Conservation (phyloP, 768 basidiomycete genomes). For the Rhodotorula babjevae region DNA sequence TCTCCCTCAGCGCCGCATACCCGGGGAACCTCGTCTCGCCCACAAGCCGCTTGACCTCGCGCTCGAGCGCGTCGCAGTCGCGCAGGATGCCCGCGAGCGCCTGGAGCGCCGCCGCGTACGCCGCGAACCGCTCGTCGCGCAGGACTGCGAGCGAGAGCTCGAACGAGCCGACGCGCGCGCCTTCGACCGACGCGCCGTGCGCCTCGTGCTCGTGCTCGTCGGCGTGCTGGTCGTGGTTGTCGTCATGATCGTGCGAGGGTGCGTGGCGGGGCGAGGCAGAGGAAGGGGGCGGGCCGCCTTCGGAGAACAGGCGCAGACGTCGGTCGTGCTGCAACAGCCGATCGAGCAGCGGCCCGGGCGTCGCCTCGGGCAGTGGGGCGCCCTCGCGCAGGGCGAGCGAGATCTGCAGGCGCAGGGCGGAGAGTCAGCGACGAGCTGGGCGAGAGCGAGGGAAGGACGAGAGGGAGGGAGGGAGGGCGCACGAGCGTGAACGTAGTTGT, state of each 20-base stretch:
- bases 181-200: constrained; percentile 14
- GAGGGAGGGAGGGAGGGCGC: not conserved
- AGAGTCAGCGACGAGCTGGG: no score
- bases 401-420: constrained; percentile 32
- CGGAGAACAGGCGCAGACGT: constrained; percentile 7
- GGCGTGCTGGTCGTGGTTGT: not conserved
- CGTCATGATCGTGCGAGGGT: not conserved
- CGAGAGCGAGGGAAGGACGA: not conserved
- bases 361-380: constrained; percentile 52
- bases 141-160: constrained; percentile 16
- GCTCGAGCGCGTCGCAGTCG: constrained; percentile 25
- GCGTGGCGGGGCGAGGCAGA: not conserved
- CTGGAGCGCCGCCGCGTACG: constrained; percentile 19
- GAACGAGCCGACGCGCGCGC: constrained; percentile 16
- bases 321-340: constrained; percentile 52
- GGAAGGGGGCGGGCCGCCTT: no score
- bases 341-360: constrained; percentile 51
- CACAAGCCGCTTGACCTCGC: constrained; percentile 8
- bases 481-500: constrained; percentile 51
- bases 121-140: constrained; percentile 24
- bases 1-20: not conserved
- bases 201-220: not conserved
- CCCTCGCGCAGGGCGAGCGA: constrained; percentile 53
- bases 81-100: constrained; percentile 25
- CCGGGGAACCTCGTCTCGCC: constrained; percentile 16